Evolutionary conservation across 1,139 yeast genomes (phyloP), one percentile per base, ranked within the genome.

Genomic region (Komagataea norvegica): DNA sequence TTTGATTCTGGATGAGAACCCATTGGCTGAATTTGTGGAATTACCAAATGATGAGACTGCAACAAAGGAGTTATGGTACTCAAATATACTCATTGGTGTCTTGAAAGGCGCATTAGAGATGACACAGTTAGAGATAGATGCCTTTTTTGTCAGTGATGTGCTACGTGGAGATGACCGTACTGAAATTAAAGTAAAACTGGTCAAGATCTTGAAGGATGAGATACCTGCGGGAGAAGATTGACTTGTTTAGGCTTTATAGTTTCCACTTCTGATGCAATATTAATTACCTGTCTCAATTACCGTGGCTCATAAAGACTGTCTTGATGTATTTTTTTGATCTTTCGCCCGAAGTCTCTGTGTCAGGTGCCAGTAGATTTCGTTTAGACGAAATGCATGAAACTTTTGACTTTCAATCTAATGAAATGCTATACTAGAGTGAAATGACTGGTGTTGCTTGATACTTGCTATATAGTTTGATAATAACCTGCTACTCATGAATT

Each of bases 191-290:
- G 75, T 93, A 45, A 79, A 78, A 53, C 67, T 91, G 51, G 67
- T 80, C 38, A 79, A 72, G 54, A 74, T 87, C 6, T 65, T 91
- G 49, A 88, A 85, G 59, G 98, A 91, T 56, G 98, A 91, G 63
- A 83, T 91, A 31, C 98, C 98, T 8, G 95, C 95, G 7, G 97
- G 97, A 16, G 97, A 91, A 60, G 96, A 89, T 51, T 88, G 64
- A 55, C 11, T 13, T 7, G 11, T n/a, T 24, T 7, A 11, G 24
- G 8, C 6, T 21, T 9, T 14, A 17, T 16, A 13, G 8, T 6
- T 19, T 21, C 19, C 25, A 16, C n/a, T n/a, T n/a, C n/a, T n/a
- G n/a, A n/a, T n/a, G n/a, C n/a, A n/a, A n/a, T n/a, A n/a, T n/a
- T n/a, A n/a, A n/a, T n/a, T n/a, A n/a, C n/a, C n/a, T n/a, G n/a